phyloP scores from a whole-genome alignment of 257 asterid species.

The Nicotiana obtusifolia region DNA sequence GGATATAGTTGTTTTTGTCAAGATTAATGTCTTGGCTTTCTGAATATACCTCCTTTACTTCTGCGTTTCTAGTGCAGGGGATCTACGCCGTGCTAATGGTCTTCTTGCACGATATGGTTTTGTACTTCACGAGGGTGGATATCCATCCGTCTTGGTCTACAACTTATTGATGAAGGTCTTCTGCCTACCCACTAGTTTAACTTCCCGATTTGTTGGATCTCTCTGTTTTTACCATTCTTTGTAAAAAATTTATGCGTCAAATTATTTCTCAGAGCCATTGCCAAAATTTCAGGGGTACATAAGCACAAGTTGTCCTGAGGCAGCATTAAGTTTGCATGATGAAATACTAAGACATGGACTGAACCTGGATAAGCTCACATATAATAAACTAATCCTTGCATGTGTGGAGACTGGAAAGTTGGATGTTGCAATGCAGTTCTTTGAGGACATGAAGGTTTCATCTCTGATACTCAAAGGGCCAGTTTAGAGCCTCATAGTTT shows the following conservation, averaged over 20 bases:
- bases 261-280: conserved; percentile 1
- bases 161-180: conserved; percentile 65
- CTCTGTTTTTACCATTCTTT: background rate
- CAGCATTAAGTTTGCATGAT: conserved; percentile 44
- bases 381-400: conserved; percentile 60
- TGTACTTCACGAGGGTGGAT: conserved; percentile 54
- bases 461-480: conserved; percentile 46
- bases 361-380: conserved; percentile 54
- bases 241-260: background rate
- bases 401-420: conserved; percentile 48
- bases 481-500: conserved; percentile 49
- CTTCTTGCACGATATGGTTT: conserved; percentile 65
- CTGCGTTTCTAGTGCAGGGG: conserved; percentile 66
- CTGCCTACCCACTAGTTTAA: background rate
- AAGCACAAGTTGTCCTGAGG: conserved; percentile 46
- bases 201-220: background rate
- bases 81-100: conserved; percentile 78
- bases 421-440: conserved; percentile 44
- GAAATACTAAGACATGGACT: conserved; percentile 51
- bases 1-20: background rate
- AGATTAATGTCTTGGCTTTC: conserved; percentile 18
- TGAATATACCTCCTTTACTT: conserved; percentile 28
- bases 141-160: conserved; percentile 38
- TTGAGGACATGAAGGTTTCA: conserved; percentile 66
- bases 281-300: conserved; percentile 53